Evolutionary conservation across 2,329 filamentous ascomycete genomes (phyloP).

Genomic region (Talaromyces rugulosus): DNA sequence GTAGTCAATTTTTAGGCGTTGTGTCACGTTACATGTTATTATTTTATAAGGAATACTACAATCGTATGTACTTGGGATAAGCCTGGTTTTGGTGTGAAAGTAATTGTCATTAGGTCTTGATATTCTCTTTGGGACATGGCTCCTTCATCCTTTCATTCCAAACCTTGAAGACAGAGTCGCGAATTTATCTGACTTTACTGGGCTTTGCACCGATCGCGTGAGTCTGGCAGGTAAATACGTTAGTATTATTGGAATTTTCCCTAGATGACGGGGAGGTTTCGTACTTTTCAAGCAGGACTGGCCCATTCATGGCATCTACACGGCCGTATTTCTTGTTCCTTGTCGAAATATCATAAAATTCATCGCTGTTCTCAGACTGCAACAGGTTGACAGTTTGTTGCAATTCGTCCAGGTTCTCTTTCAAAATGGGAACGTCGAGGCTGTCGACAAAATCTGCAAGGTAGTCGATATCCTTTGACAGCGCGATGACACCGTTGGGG

Average conservation of each 20-base stretch:
- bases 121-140: not conserved
- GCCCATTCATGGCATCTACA: conserved; percentile 87
- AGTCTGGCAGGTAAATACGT: conserved; percentile 45
- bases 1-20: not conserved
- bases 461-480: conserved; percentile 79
- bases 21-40: not conserved
- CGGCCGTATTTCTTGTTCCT: conserved; percentile 91
- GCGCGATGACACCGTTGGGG: conserved; percentile 72
- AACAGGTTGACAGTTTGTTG: conserved; percentile 89
- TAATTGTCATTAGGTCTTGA: not conserved
- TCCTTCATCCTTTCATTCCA: conserved; percentile 50
- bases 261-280: conserved; percentile 16
- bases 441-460: conserved; percentile 81
- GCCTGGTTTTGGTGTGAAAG: not conserved
- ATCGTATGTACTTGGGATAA: not conserved
- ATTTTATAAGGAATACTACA: conserved; percentile 2
- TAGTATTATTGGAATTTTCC: conserved; percentile 13
- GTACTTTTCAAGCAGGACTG: conserved; percentile 86
- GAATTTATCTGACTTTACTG: conserved; percentile 60
- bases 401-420: conserved; percentile 85
- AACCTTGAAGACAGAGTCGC: conserved; percentile 72
- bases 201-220: conserved; percentile 58
- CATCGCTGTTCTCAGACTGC: conserved; percentile 82
- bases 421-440: conserved; percentile 81
- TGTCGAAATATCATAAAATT: conserved; percentile 89